Evolutionary conservation across 2,329 filamentous ascomycete species (phyloP), one percentile per base, ranked within the genome.

Genomic region (Colletotrichum cuscutae): DNA sequence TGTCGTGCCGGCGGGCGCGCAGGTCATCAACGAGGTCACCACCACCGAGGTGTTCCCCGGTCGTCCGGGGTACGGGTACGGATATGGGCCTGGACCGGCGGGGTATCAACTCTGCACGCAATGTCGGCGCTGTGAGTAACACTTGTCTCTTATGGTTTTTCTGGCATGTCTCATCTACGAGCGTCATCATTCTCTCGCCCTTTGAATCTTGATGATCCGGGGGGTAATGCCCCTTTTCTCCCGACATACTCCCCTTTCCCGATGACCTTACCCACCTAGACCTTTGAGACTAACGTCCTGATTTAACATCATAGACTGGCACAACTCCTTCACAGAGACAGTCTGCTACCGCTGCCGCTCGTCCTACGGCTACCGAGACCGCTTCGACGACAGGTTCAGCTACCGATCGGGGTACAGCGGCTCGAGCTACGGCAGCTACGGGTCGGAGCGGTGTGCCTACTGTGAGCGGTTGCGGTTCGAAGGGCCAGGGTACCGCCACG

Each of bases 261-360:
- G 12, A 13, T 19, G 26, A 9, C 19, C 5, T 35, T n/a, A 32
- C 28, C 37, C 13, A 5, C 13, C n/a, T 28, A 32, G 30, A 32
- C 30, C 49, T 26, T 6, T 54, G 8, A 54, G 19, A 26, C n/a
- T 24, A 12, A 11, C 32, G 32, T 35, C 32, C 11, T 35, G 5
- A 35, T 12, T 3, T 35, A 12, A 35, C 32, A 35, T 35, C 32
- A 35, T 35, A 65, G 62, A 42, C 30, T 65, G 62, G 62, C 52
- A 65, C n/a, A 35, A 28, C 32, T 28, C 62, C 32, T 56, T 57
- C 52, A 8, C 52, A 15, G 62, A 65, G 2, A 59, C 57, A 3
- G 9, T 65, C 52, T 65, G 62, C 52, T 42, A 65, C 24, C 62
- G 62, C 32, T 65, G 62, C 32, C 62, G 62, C 19, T 30, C 4